These are phyloP conservation scores for Vitis hybrid DNA, from an alignment of 177 flowering plant genomes.

Conservation along the genomic window DNA sequence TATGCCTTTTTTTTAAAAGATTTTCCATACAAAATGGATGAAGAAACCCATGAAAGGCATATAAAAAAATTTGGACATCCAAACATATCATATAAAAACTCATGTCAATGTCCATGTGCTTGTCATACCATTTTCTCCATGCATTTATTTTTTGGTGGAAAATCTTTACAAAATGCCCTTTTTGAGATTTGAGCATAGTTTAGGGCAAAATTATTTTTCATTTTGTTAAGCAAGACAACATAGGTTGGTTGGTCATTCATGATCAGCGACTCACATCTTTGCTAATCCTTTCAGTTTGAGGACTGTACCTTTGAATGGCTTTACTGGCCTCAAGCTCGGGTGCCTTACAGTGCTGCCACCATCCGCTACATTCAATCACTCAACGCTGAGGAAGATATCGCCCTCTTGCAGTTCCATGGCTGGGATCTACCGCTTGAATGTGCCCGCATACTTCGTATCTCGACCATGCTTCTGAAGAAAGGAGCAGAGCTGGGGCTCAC, in stretches of 20 bases:
- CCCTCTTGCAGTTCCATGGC: slow-evolving; percentile 45
- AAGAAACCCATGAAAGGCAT: no score
- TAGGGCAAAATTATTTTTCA: no score
- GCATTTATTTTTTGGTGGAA: no score
- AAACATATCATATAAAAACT: no score
- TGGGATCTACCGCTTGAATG: slow-evolving; percentile 39
- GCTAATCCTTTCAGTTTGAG: slow-evolving; percentile 36
- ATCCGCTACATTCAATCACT: slow-evolving; percentile 39
- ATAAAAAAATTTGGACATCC: no score
- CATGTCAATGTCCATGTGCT: no score
- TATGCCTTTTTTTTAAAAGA: no score
- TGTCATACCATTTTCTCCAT: no score
- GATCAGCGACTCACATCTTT: not conserved
- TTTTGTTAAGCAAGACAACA: no score
- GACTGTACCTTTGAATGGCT: slow-evolving; percentile 65
- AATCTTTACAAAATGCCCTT: no score
- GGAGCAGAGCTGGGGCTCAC: slow-evolving; percentile 44
- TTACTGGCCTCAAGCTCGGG: slow-evolving; percentile 54
- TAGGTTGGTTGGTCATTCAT: not conserved
- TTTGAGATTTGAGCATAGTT: no score
- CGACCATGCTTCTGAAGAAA: slow-evolving; percentile 55
- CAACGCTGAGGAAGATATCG: slow-evolving; percentile 53
- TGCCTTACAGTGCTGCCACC: slow-evolving; percentile 40
- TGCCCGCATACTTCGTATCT: slow-evolving; percentile 44
- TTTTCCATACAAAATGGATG: no score